Conservation (phyloP, 176 grass and related monocot genomes). For the Avena insularis region DNA sequence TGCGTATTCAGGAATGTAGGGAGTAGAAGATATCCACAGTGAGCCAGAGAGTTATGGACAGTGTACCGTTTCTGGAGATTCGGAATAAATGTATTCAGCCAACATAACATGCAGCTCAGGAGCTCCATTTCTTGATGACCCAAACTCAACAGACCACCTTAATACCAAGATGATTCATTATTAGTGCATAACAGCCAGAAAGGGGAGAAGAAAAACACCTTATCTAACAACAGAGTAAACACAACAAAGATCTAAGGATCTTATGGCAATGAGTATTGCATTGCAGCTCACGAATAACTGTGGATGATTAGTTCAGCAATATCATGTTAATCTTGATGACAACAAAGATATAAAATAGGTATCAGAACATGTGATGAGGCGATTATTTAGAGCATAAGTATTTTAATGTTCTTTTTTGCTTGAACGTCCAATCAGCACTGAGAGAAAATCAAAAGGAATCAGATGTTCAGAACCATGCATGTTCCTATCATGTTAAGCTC, state of each 20-base stretch:
- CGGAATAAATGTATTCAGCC: constrained; percentile 88
- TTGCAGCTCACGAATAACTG: constrained; percentile 12
- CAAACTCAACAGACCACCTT: constrained; percentile 95
- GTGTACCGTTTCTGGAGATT: constrained; percentile 93
- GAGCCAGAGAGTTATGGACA: constrained; percentile 40
- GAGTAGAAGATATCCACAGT: constrained; percentile 23
- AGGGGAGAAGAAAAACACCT: constrained; percentile 22
- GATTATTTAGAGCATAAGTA: constrained; percentile 7
- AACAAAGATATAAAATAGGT: background rate
- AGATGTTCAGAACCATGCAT: constrained; percentile 36
- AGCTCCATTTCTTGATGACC: constrained; percentile 75
- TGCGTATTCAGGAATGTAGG: background rate
- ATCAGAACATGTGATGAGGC: background rate
- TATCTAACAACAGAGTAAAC: constrained; percentile 21
- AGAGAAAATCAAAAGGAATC: constrained; percentile 26
- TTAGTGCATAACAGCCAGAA: constrained; percentile 33
- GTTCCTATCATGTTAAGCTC: constrained; percentile 15
- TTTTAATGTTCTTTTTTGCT: background rate
- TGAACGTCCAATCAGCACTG: background rate
- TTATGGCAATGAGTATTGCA: constrained; percentile 19
- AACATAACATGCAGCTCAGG: constrained; percentile 93
- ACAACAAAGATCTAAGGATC: background rate
- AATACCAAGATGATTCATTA: constrained; percentile 35
- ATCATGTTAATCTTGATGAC: constrained; percentile 9
- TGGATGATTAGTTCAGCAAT: background rate